Evolutionary conservation across 768 basidiomycete genomes (phyloP), one percentile per base, ranked within the genome.

Genomic region (Saitozyma sp.): DNA sequence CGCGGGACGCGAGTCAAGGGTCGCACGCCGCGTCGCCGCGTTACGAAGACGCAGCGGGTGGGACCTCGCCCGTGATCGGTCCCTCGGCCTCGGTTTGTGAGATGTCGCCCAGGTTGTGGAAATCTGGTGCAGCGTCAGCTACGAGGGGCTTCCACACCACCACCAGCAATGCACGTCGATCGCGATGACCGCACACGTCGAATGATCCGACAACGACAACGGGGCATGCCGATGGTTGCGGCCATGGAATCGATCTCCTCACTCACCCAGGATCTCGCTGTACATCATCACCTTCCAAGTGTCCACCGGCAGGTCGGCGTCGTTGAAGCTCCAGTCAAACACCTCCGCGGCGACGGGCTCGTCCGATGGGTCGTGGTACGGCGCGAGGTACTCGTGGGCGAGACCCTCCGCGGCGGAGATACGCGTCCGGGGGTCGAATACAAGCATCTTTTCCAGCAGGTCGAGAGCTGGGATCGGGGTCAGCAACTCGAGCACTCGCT

Each of bases 271-370:
- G 67, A 97, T 98, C 81, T 99, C 95, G 72, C 88, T 90, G 83
- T 98, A 98, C 95, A 99, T 99, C 96, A 99, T 99, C 76, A 96
- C 95, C 82, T 97, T 98, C 96, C 96, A 99, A 0, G 92, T 95
- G 74, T 99, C 96, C 10, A 98, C 90, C 0, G 96, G 96, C 50
- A 99, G 84, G 79, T 99, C 96, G 17, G 96, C 96, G 67, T 99
- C 96, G 80, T 99, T 99, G 86, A 99, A 99, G 73, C 88, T 90
- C 96, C 96, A 99, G 80, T 99, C 96, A 74, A 99, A 99, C 75
- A 90, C 89, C 77, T 97, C 93, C 16, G 84, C 86, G 11, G 96
- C 91, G 17, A 88, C 87, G 9, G 96, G 96, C 78, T 99, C 96
- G 77, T 99, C 96, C 2, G 92, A 92, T 8, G 95, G 93, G 80